Conservation (phyloP, 768 basidiomycete genomes). For the Tulasnella sp. region DNA sequence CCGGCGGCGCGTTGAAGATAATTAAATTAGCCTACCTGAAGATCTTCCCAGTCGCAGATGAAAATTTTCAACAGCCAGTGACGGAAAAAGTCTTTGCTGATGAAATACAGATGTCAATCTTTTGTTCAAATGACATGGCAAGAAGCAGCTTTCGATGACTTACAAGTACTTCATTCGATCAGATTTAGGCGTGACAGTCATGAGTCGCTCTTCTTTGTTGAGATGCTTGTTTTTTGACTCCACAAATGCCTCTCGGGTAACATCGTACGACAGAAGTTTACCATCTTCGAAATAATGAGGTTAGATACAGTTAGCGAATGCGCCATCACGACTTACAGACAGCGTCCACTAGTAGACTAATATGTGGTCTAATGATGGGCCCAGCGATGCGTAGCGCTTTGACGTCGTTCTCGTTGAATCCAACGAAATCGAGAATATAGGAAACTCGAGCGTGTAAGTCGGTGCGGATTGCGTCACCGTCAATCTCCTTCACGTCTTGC, state of each 20-base stretch:
- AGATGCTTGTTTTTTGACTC: conserved; percentile 3
- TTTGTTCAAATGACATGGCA: neutral
- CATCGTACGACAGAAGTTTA: conserved; percentile 2
- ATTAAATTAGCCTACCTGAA: neutral
- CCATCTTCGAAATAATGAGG: neutral
- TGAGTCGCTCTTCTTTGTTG: neutral
- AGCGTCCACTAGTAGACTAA: neutral
- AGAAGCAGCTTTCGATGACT: neutral
- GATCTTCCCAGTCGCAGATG: conserved; percentile 9
- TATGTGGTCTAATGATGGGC: conserved; percentile 1
- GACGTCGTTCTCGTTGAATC: conserved; percentile 6
- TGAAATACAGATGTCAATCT: neutral
- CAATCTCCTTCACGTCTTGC: too few species aligned
- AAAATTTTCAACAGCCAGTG: conserved; percentile 7
- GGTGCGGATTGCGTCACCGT: neutral
- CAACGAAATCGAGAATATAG: conserved; percentile 5
- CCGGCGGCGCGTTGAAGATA: neutral
- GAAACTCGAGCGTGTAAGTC: conserved; percentile 3
- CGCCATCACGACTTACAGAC: conserved; percentile 5
- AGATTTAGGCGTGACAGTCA: neutral
- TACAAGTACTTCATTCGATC: conserved; percentile 6
- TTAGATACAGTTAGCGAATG: neutral
- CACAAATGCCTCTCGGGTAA: neutral
- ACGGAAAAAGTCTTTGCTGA: neutral
- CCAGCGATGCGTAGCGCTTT: conserved; percentile 4